phyloP scores from a whole-genome alignment of 2,329 filamentous ascomycete genomes.

The Knoxdaviesia capensis region DNA sequence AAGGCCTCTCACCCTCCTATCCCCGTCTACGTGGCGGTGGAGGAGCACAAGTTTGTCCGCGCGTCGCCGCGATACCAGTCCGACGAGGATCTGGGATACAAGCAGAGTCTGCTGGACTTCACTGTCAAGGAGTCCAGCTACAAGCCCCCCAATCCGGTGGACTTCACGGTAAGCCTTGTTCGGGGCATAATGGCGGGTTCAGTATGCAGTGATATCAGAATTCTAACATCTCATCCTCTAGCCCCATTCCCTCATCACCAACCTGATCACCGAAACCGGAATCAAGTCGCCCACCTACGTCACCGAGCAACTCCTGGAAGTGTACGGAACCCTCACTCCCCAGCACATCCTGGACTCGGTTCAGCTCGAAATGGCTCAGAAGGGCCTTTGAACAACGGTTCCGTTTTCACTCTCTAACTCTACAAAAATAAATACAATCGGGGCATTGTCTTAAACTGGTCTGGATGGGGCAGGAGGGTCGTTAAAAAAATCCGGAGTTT shows the following conservation, averaged over 20 bases:
- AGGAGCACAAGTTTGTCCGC: constrained; percentile 92
- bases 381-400: too few relatives aligned
- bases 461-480: too few relatives aligned
- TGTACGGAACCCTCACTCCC: constrained; percentile 21
- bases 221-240: constrained; percentile 9
- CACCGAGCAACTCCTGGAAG: constrained; percentile 49
- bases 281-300: constrained; percentile 51
- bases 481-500: too few relatives aligned
- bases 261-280: constrained; percentile 58
- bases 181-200: background rate
- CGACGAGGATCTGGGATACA: constrained; percentile 50
- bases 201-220: background rate
- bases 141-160: constrained; percentile 36
- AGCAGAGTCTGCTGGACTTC: constrained; percentile 62
- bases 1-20: constrained; percentile 34
- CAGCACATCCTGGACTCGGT: constrained; percentile 6
- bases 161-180: constrained; percentile 42
- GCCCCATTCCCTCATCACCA: constrained; percentile 32
- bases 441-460: too few relatives aligned
- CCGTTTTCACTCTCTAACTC: too few relatives aligned
- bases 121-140: constrained; percentile 27
- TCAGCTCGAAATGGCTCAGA: constrained; percentile 3
- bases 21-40: constrained; percentile 77
- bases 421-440: too few relatives aligned
- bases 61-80: constrained; percentile 50